A percentile compares a stretch with the other conserved stretches of the same genome.
Conservation (phyloP, 768 basidiomycete genomes). For the Mycena vulgaris region DNA sequence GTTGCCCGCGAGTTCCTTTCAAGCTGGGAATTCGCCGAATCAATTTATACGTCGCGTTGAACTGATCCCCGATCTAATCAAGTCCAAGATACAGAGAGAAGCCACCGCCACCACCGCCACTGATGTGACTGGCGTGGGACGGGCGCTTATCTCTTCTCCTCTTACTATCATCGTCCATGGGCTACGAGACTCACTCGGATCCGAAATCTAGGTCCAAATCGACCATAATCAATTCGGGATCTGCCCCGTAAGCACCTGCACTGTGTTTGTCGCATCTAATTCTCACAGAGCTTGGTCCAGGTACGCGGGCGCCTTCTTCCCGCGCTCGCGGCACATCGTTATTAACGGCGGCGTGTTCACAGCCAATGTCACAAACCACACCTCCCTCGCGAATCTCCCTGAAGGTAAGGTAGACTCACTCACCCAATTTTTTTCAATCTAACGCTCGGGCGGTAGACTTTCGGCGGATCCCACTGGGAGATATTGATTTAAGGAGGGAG, state of each 20-base stretch:
- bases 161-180: background rate
- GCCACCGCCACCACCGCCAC: too few species aligned
- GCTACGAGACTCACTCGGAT: background rate
- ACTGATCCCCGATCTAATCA: too few species aligned
- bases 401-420: too few species aligned
- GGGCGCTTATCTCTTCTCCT: too few species aligned
- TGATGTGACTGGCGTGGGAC: too few species aligned
- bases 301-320: conserved; percentile 2
- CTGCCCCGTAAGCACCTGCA: background rate
- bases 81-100: too few species aligned
- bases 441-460: too few species aligned
- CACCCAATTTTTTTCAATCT: too few species aligned
- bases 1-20: too few species aligned
- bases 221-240: background rate
- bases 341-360: background rate
- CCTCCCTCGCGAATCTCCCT: background rate
- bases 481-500: background rate
- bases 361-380: background rate
- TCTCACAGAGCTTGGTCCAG: background rate
- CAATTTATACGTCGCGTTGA: too few species aligned
- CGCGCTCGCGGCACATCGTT: background rate
- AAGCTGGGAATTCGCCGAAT: too few species aligned
- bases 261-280: background rate
- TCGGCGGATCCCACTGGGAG: background rate
- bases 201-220: background rate